Percentiles rank a stretch among this genome's conserved stretches.
These are phyloP conservation scores for Rhizopogon vulgaris DNA, from an alignment of 768 basidiomycete genomes.

Conservation along the genomic window DNA sequence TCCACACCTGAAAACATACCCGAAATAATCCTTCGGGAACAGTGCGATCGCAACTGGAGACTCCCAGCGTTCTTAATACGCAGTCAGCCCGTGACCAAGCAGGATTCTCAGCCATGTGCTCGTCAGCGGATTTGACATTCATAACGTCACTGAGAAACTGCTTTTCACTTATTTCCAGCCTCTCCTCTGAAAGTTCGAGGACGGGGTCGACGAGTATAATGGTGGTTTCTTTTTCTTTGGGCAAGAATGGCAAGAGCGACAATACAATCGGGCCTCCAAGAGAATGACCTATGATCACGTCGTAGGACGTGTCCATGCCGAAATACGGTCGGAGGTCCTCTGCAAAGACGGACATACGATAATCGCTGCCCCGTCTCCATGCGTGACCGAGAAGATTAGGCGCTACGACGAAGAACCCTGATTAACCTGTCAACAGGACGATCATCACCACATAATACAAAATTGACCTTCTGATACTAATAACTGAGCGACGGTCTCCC, in stretches of 20 bases:
- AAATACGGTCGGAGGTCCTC: conserved; percentile 12
- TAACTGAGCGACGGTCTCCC: conserved; percentile 11
- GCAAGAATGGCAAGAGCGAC: conserved; percentile 12
- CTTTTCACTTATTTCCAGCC: not conserved
- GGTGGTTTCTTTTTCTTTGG: not conserved
- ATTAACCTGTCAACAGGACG: not conserved
- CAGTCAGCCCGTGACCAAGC: not conserved
- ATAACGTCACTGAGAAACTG: not conserved
- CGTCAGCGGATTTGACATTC: not conserved
- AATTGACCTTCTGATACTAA: conserved; percentile 12
- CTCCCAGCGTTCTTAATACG: not conserved
- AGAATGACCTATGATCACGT: conserved; percentile 15
- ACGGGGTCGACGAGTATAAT: conserved; percentile 10
- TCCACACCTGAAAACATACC: not conserved
- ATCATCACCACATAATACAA: not conserved
- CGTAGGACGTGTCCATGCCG: conserved; percentile 4
- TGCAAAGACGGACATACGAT: conserved; percentile 4
- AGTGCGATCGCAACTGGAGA: not conserved
- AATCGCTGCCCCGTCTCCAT: conserved; percentile 6
- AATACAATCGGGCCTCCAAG: conserved; percentile 10
- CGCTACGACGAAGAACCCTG: conserved; percentile 16
- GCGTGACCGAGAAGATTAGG: conserved; percentile 14
- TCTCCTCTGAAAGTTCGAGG: not conserved
- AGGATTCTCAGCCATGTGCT: not conserved
- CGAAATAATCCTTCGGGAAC: not conserved